Conservation (phyloP, 1,284 basidiomycete species). For the Cutaneotrichosporon sp. region DNA sequence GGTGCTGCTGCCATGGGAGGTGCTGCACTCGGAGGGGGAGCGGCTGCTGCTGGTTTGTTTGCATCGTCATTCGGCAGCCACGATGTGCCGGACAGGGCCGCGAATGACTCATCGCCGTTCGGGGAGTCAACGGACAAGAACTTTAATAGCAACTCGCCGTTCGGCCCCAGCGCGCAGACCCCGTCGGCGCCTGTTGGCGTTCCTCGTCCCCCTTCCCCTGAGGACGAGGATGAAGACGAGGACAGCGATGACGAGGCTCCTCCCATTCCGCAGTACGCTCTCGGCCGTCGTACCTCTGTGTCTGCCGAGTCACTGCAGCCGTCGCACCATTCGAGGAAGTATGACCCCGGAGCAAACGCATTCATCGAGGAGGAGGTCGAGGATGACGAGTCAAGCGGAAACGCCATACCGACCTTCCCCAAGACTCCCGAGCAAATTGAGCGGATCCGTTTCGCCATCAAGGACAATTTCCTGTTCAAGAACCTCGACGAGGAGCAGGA, state of each 20-base stretch:
- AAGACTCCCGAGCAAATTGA: conserved; percentile 82
- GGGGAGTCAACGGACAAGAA: conserved; percentile 30
- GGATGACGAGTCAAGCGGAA: conserved; percentile 39
- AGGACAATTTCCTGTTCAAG: conserved; percentile 89
- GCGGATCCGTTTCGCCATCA: conserved; percentile 82
- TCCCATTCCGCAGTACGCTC: conserved; percentile 61
- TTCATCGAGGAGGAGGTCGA: conserved; percentile 48
- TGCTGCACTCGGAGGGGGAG: conserved; percentile 21
- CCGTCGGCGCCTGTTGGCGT: conserved; percentile 59
- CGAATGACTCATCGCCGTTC: conserved; percentile 30
- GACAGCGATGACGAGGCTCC: conserved; percentile 34
- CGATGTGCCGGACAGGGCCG: conserved; percentile 7
- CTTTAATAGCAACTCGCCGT: conserved; percentile 36
- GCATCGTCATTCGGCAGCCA: conserved; percentile 33
- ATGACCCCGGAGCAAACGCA: conserved; percentile 30
- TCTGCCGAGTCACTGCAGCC: conserved; percentile 95
- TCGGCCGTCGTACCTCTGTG: conserved; percentile 88
- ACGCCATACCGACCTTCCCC: conserved; percentile 64
- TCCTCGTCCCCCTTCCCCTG: conserved; percentile 56
- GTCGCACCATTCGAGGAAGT: conserved; percentile 59
- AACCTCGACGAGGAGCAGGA: conserved; percentile 96
- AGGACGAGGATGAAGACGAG: conserved; percentile 19
- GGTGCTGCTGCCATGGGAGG: conserved; percentile 30
- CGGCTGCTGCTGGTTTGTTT: conserved; percentile 24
- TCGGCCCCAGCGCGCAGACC: conserved; percentile 50